Base-by-base conservation (phyloP, 1,284 basidiomycete genomes). In the Malassezia nana region DNA sequence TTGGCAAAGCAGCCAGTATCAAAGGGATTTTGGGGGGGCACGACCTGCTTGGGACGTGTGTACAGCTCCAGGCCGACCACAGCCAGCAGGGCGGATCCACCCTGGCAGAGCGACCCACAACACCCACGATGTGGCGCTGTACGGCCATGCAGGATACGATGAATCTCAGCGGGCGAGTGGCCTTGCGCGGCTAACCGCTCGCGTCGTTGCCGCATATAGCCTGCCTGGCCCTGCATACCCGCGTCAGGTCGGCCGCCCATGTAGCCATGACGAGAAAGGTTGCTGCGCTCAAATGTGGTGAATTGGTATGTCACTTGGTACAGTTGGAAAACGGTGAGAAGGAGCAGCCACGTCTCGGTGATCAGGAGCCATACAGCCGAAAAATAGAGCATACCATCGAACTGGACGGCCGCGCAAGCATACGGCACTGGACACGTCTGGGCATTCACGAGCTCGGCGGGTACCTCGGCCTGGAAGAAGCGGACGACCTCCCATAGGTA, bases 261-360 rank as follows among this genome's bases (percentile, higher is more conserved):
- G 78, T 84, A 96, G 2, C 94, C 92, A 68, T 85, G 95, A 45
- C 92, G 81, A 0, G 91, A 89, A 3, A 96, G 82, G 71, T 98
- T 98, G 55, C 84, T 86, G 5, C 96, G 87, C 72, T 99, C 92
- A 52, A 94, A 81, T 0, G 92, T 95, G 0, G 92, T 99, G 82
- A 98, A 88, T 72, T 98, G 92, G 16, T 86, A 81, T 8, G 84
- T 81, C 49, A 96, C 82, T 76, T 96, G 92, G 86, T 87, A 94
- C 33, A 84, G 78, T 67, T 98, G 94, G 6, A 84, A 84, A 31
- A 79, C 79, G 46, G 92, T 82, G 41, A 99, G 83, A 50, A 98
- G 81, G 38, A 82, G 75, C 0, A 92, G 96, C 92, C 94, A 99
- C 0, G 83, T 82, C 26, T 96, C 82, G 74, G 98, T 92, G 8